Evolutionary conservation across 208 protist species (phyloP), one percentile per base, ranked within the genome.

Genomic region (Trypanosoma cruzi): DNA sequence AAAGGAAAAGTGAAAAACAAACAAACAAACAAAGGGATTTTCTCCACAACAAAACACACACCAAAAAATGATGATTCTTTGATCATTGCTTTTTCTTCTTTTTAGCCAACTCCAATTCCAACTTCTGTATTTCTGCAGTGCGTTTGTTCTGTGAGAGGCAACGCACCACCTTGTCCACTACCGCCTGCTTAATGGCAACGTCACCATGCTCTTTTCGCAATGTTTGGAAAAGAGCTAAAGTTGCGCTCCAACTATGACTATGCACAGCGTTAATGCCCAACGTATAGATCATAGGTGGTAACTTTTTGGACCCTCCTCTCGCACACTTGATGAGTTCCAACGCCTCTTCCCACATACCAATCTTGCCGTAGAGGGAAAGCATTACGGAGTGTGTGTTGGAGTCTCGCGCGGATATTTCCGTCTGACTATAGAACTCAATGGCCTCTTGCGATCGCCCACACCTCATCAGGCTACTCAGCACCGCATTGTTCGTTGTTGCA

Each of bases 401-500:
- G 65, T 96, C 92, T 49, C 82, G 71, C 26, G 74, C 55, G 0
- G 75, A 63, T 4, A 68, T 18, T 11, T 71, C 67, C 5, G 73
- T 80, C 14, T 66, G 36, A 7, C 81, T 69, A 55, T 89, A 94
- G 59, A 96, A 87, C 18, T 72, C 59, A 60, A 95, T 40, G 6
- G 85, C 73, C 53, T 94, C 84, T 65, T 89, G 31, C 77, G 79
- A 88, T 53, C 68, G 48, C 1, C 62, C 29, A 18, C 80, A 82
- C 64, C 82, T 82, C 63, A 88, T 84, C 22, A 92, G 68, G 57
- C 79, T 85, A 68, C 86, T 93, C 10, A 96, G 77, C 7, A 94
- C 59, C 6, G 89, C 91, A 71, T 96, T 96, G 48, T 83, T 75
- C 6, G 92, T 93, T 0, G 92, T 96, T 11, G 86, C 24, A 60